A percentile compares a stretch with the other conserved stretches of the same genome.
Evolutionary conservation across 768 basidiomycete species (phyloP).

Genomic region (Boletus bicolor): DNA sequence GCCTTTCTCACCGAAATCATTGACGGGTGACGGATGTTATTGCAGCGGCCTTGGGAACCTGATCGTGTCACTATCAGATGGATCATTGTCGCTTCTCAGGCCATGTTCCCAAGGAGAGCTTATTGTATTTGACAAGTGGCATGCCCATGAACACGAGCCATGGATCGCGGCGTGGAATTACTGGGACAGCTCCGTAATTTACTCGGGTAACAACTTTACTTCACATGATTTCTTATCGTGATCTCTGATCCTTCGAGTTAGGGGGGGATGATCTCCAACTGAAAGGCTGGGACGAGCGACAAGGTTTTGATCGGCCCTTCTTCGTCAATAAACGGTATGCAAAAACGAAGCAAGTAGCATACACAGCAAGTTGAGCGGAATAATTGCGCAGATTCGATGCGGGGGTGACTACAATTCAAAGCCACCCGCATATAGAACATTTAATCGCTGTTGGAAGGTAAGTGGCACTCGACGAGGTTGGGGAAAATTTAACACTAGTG

Average conservation of each 20-base stretch:
- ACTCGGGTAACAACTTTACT: constrained; percentile 61
- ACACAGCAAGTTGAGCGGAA: neutral
- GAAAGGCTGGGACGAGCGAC: constrained; percentile 88
- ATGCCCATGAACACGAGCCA: constrained; percentile 89
- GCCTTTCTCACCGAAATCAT: constrained; percentile 1
- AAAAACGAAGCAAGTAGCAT: neutral
- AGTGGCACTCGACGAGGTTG: constrained; percentile 8
- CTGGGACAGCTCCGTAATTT: constrained; percentile 76
- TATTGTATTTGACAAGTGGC: constrained; percentile 58
- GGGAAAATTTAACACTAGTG: neutral
- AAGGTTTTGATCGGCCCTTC: constrained; percentile 53
- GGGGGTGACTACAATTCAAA: constrained; percentile 89
- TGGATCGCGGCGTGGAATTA: constrained; percentile 93
- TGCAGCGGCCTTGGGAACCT: constrained; percentile 53
- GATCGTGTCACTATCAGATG: constrained; percentile 81
- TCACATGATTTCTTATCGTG: neutral
- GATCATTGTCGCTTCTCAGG: constrained; percentile 60
- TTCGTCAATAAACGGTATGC: constrained; percentile 71
- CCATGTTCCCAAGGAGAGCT: constrained; percentile 46
- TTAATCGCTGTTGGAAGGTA: constrained; percentile 90
- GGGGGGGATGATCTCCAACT: constrained; percentile 91
- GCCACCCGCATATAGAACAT: constrained; percentile 75
- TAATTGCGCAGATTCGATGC: constrained; percentile 71
- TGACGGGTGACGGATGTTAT: neutral
- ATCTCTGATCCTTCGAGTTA: constrained; percentile 27